Evolutionary conservation across 257 asterid genomes (phyloP).

Genomic region (Solanum sitiens): DNA sequence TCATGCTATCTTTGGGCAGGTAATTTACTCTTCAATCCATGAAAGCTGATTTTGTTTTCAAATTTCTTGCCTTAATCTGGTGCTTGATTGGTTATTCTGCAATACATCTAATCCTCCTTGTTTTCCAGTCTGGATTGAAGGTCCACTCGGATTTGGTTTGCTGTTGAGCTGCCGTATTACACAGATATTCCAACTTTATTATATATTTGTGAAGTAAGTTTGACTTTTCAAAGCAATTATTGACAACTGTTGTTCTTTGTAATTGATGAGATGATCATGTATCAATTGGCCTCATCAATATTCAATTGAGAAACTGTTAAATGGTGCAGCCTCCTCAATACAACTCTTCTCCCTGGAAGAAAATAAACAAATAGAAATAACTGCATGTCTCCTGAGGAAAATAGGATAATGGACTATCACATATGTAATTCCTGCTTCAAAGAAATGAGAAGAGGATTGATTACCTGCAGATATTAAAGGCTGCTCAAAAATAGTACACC

Average conservation of each 20-base stretch:
- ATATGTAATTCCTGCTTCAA: neutral
- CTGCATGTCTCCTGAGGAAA: neutral
- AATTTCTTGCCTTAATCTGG: constrained; percentile 5
- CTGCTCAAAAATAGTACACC: neutral
- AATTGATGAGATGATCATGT: neutral
- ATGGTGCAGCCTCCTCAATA: neutral
- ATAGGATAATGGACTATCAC: neutral
- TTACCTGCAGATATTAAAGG: neutral
- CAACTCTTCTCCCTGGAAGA: neutral
- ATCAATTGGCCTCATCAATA: neutral
- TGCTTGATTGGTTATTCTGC: constrained; percentile 5
- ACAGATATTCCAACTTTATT: constrained; percentile 70
- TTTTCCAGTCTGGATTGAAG: constrained; percentile 80
- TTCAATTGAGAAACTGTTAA: neutral
- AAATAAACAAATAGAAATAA: neutral
- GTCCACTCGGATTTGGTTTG: constrained; percentile 88
- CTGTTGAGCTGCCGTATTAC: constrained; percentile 74
- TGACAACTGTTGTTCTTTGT: neutral
- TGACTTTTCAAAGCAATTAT: constrained; percentile 5
- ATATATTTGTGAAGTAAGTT: constrained; percentile 74
- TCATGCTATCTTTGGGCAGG: constrained; percentile 88
- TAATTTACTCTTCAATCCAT: constrained; percentile 5
- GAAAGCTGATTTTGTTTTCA: neutral
- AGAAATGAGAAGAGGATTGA: neutral
- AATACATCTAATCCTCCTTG: neutral